Conservation (phyloP, 768 basidiomycete genomes). For the Tulasnella sp. region DNA sequence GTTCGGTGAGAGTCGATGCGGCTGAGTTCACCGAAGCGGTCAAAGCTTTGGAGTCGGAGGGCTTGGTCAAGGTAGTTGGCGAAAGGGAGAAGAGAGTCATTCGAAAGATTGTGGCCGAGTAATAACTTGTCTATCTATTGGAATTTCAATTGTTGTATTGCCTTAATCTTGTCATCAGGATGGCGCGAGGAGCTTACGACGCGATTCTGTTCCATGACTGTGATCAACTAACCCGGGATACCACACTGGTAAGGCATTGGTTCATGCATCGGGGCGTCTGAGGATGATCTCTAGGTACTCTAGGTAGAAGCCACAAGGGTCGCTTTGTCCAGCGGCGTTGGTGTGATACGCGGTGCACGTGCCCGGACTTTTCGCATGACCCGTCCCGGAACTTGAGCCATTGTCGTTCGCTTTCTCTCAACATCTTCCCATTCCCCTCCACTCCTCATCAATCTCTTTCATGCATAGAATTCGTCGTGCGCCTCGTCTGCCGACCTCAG, state of each 20-base stretch:
- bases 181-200: too few species aligned
- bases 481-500: not conserved
- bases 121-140: not conserved
- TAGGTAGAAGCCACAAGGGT: not conserved
- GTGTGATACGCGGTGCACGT: not conserved
- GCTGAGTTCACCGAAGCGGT: constrained; percentile 80
- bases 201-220: too few species aligned
- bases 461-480: not conserved
- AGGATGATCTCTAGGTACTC: too few species aligned
- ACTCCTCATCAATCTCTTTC: not conserved
- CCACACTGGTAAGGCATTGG: not conserved
- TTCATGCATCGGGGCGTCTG: too few species aligned
- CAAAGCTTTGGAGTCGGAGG: constrained; percentile 76
- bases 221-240: too few species aligned
- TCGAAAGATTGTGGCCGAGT: constrained; percentile 34
- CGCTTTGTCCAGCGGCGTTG: not conserved
- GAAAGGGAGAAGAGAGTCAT: constrained; percentile 84
- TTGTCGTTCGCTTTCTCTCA: not conserved
- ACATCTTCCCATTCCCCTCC: not conserved
- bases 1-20: constrained; percentile 70
- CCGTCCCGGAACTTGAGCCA: not conserved
- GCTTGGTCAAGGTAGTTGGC: constrained; percentile 77
- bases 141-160: not conserved
- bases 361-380: constrained; percentile 3
- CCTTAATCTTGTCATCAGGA: not conserved